phyloP scores from a whole-genome alignment of 192 early-diverging fungal genomes.

The Backusella mclennaniae region DNA sequence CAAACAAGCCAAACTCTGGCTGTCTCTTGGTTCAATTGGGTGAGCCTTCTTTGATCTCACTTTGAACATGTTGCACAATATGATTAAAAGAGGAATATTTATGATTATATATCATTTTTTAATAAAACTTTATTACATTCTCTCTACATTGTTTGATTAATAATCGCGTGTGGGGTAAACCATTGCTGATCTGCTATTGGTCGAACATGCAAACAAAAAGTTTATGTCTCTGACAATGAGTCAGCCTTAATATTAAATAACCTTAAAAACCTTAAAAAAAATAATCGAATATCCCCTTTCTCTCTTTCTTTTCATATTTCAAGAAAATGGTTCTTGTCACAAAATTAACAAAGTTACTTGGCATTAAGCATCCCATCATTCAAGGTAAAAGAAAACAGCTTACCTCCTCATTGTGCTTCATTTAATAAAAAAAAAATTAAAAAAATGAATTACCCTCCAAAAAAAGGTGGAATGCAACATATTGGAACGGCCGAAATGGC shows the following conservation, averaged over 20 bases:
- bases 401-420: neutral
- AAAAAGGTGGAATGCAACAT: constrained; percentile 64
- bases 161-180: neutral
- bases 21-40: neutral
- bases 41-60: neutral
- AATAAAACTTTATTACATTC: neutral
- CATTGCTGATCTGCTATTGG: neutral
- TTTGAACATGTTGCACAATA: neutral
- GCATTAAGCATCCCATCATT: constrained; percentile 71
- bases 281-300: neutral
- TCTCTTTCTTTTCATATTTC: neutral
- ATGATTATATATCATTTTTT: neutral
- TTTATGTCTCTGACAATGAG: neutral
- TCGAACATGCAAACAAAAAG: neutral
- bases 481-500: constrained; percentile 57
- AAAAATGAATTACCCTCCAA: neutral
- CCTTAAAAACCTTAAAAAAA: neutral
- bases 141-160: neutral
- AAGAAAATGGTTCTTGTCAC: constrained; percentile 58
- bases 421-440: neutral
- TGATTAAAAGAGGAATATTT: neutral
- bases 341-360: constrained; percentile 61
- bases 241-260: neutral
- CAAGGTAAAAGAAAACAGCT: constrained; percentile 46
- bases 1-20: neutral